These are phyloP conservation scores for Epichloe elymi DNA, from an alignment of 2,329 filamentous ascomycete species.

Conservation along the genomic window DNA sequence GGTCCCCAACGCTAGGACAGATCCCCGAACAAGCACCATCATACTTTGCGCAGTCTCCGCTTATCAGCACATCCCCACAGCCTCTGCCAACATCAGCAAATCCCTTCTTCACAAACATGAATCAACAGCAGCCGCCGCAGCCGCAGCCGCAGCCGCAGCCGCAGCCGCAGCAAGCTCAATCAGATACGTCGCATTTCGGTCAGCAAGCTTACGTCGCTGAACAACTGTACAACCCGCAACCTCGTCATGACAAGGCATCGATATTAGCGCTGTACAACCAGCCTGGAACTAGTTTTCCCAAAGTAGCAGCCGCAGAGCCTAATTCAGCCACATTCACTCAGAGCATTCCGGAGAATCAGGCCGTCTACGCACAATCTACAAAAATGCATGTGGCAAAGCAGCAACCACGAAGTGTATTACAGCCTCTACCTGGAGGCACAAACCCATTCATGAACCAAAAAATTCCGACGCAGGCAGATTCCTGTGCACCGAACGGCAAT, in stretches of 20 bases:
- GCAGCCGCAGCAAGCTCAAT: constrained; percentile 11
- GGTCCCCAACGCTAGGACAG: constrained; percentile 35
- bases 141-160: constrained; percentile 7
- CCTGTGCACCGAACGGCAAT: constrained; percentile 19
- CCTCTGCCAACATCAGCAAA: constrained; percentile 20
- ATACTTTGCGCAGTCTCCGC: constrained; percentile 32
- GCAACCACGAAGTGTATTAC: constrained; percentile 18
- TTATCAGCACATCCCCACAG: constrained; percentile 19
- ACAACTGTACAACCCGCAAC: constrained; percentile 27
- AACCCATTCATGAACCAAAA: constrained; percentile 42
- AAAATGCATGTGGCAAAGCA: constrained; percentile 17
- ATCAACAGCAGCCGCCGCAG: constrained; percentile 16
- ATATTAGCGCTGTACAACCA: constrained; percentile 66
- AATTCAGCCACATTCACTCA: constrained; percentile 15
- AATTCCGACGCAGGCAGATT: constrained; percentile 25
- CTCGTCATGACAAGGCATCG: constrained; percentile 53
- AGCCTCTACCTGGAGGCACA: constrained; percentile 29
- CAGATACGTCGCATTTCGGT: constrained; percentile 9
- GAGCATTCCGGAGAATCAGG: constrained; percentile 18
- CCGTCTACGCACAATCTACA: constrained; percentile 10
- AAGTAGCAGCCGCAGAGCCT: constrained; percentile 17
- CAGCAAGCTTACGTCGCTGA: constrained; percentile 15
- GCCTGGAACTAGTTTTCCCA: constrained; percentile 35
- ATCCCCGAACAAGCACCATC: constrained; percentile 39
- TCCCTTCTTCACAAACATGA: constrained; percentile 23